Evolutionary conservation across 345 rosid species (phyloP), one percentile per base, ranked within the genome.

Genomic region (Lenwebbia sp.): DNA sequence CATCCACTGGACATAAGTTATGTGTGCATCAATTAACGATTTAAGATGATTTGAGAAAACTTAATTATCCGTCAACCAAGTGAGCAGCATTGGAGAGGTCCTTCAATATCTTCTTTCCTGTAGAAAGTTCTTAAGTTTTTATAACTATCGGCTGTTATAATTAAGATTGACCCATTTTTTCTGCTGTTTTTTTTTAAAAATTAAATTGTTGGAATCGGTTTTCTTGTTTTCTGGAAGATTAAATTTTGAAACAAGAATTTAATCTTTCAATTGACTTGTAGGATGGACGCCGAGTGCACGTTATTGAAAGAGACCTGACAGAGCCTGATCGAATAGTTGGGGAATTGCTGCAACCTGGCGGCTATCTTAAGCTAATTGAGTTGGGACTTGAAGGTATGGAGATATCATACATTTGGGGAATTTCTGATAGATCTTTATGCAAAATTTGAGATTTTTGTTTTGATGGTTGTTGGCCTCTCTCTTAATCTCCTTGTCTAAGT

Each of bases 291-390:
- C 87, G 91, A 85, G 97, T 94, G 82, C 95, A 85, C 55, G 94
- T 94, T 85, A 92, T 94, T 76, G 97, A 94, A 87, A 89, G 97
- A 86, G 97, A 94, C 85, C 91, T 93, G 88, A 87, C 92, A 0
- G 96, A 93, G 92, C 97, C 96, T 22, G 95, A 93, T 87, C 91
- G 97, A 14, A 93, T 94, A 78, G 97, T 93, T 84, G 97, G 97
- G 10, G 97, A 94, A 87, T 86, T 94, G 83, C 92, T 94, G 51
- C 97, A 94, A 84, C 96, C 97, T 30, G 96, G 97, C 1, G 96
- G 97, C 22, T 94, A 93, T 88, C 94, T 94, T 11, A 94, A 94
- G 88, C 88, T 94, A 86, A 89, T 94, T 13, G 97, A 94, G 88
- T 87, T 94, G 88, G 97, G 95, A 54, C 93, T 94, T 70, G 92